phyloP scores from a whole-genome alignment of 257 asterid species.

The Lantana camara region DNA sequence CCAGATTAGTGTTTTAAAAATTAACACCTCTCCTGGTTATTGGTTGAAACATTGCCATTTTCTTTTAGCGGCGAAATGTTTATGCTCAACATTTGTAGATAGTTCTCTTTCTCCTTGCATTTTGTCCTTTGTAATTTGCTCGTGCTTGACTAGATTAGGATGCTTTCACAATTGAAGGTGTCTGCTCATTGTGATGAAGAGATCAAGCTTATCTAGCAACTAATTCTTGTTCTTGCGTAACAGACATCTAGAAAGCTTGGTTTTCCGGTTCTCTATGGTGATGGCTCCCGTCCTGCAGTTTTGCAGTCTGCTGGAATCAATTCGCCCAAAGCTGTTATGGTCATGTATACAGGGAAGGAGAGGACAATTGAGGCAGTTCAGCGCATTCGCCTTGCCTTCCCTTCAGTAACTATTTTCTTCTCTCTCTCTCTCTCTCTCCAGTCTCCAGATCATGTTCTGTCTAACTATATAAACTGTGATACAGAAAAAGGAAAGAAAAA shows the following conservation, averaged over 20 bases:
- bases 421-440: constrained; percentile 16
- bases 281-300: constrained; percentile 97
- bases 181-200: constrained; percentile 13
- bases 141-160: not conserved
- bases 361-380: constrained; percentile 83
- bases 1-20: not conserved
- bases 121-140: not conserved
- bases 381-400: constrained; percentile 91
- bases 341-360: constrained; percentile 78
- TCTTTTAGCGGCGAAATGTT: no score
- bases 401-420: constrained; percentile 55
- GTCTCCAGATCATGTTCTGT: no score
- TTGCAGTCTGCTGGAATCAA: constrained; percentile 91
- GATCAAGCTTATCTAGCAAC: constrained; percentile 5
- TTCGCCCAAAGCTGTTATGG: constrained; percentile 95
- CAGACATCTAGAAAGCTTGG: constrained; percentile 90
- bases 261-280: constrained; percentile 91
- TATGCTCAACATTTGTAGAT: no score
- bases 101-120: not conserved
- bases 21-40: no score
- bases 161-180: not conserved
- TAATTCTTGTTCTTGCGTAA: constrained; percentile 24
- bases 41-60: no score
- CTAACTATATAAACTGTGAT: no score
- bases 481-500: not conserved